A percentile compares a stretch with the other conserved stretches of the same genome.
Conservation (phyloP, 768 basidiomycete species). For the Naganishia friedmannii region DNA sequence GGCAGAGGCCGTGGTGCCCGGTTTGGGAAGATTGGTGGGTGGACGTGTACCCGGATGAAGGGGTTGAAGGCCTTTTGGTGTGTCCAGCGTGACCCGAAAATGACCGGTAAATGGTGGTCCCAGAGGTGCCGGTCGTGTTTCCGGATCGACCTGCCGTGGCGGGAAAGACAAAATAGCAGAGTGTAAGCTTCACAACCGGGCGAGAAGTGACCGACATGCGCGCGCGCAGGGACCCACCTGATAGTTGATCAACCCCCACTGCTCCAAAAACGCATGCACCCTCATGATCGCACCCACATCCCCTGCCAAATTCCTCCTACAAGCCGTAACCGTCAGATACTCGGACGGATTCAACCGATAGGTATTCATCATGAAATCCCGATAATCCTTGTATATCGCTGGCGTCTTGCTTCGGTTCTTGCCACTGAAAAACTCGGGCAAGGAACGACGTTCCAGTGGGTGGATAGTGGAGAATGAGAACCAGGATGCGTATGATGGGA, state of each 20-base stretch:
- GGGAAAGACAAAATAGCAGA: no score
- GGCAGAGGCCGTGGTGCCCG: slow-evolving; percentile 60
- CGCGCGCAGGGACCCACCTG: slow-evolving; percentile 67
- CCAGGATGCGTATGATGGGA: slow-evolving; percentile 97
- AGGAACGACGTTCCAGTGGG: slow-evolving; percentile 80
- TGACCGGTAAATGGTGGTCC: slow-evolving; percentile 98
- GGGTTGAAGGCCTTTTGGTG: slow-evolving; percentile 91
- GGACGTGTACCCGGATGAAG: slow-evolving; percentile 58
- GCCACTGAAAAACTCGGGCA: slow-evolving; percentile 98
- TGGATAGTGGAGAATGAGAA: slow-evolving; percentile 94
- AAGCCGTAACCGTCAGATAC: slow-evolving; percentile 96
- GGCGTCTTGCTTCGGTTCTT: slow-evolving; percentile 93
- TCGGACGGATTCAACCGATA: slow-evolving; percentile 89
- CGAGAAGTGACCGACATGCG: no score
- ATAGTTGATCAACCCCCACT: slow-evolving; percentile 98
- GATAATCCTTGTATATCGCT: slow-evolving; percentile 95
- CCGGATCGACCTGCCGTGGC: slow-evolving; percentile 96
- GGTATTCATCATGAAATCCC: slow-evolving; percentile 99
- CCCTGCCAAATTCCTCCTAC: slow-evolving; percentile 89
- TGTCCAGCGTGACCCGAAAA: slow-evolving; percentile 95
- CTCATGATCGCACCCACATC: slow-evolving; percentile 99
- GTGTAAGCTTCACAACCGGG: no score
- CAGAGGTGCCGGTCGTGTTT: slow-evolving; percentile 85
- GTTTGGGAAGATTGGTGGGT: slow-evolving; percentile 63
- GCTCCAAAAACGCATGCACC: slow-evolving; percentile 96